Conservation (phyloP, 139 green algal genomes). For the Mesotaenium endlicherianum region DNA sequence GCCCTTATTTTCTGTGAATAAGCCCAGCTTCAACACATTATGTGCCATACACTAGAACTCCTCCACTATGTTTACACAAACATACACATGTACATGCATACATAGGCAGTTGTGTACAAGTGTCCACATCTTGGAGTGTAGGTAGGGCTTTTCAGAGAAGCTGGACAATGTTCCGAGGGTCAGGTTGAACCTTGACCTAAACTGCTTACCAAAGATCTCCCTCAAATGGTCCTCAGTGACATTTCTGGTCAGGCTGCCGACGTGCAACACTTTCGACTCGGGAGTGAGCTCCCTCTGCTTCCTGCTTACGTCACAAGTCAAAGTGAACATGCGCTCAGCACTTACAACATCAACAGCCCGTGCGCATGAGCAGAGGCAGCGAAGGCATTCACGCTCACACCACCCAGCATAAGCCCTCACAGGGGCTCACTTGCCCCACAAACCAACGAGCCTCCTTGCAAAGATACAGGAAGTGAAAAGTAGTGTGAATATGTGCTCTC, state of each 20-base stretch:
- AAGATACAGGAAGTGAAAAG: neutral
- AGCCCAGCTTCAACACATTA: too few species aligned
- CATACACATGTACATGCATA: neutral
- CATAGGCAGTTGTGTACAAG: neutral
- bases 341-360: neutral
- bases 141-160: too few species aligned
- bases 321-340: neutral
- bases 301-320: neutral
- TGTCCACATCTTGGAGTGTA: too few species aligned
- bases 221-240: conserved; percentile 47
- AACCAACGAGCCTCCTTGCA: neutral
- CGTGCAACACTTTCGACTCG: conserved; percentile 38
- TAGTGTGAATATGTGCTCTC: too few species aligned
- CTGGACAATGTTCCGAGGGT: too few species aligned
- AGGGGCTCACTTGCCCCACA: neutral
- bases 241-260: conserved; percentile 49
- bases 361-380: neutral
- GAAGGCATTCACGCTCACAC: neutral
- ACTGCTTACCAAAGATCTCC: conserved; percentile 52
- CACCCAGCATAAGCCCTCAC: neutral
- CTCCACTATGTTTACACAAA: too few species aligned
- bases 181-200: too few species aligned
- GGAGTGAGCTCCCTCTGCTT: conserved; percentile 26
- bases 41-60: too few species aligned
- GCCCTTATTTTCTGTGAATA: too few species aligned